phyloP scores from a whole-genome alignment of 2,329 filamentous ascomycete genomes.

The Claviceps fusiformis region DNA sequence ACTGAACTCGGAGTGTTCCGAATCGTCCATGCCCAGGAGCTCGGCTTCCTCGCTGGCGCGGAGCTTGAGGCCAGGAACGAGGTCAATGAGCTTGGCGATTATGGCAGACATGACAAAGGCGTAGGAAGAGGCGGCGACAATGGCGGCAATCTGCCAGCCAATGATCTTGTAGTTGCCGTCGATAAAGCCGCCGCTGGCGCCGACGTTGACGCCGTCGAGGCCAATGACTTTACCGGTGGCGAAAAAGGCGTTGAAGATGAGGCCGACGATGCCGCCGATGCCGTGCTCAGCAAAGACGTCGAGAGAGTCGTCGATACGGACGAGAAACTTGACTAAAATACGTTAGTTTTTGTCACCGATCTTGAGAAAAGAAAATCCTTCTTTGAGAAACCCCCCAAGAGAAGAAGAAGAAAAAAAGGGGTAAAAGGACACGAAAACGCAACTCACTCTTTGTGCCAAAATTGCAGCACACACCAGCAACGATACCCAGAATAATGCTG shows the following conservation, averaged over 20 bases:
- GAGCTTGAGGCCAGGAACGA: conserved; percentile 64
- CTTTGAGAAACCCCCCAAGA: too few relatives aligned
- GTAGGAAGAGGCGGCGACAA: conserved; percentile 52
- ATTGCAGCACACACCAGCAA: conserved; percentile 53
- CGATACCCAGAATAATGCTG: conserved; percentile 51
- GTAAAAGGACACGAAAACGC: too few relatives aligned
- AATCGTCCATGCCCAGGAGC: conserved; percentile 77
- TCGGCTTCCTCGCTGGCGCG: conserved; percentile 72
- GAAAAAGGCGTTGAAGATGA: conserved; percentile 63
- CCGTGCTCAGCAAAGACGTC: conserved; percentile 62
- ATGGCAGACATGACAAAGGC: conserved; percentile 60
- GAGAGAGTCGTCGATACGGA: conserved; percentile 56
- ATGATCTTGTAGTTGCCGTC: conserved; percentile 62
- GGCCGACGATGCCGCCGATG: conserved; percentile 53
- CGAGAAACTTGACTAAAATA: conserved; percentile 40
- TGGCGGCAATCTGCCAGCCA: conserved; percentile 70
- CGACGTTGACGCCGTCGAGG: conserved; percentile 64
- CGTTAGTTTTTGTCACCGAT: not conserved
- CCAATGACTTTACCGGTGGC: conserved; percentile 57
- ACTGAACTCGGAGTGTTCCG: conserved; percentile 80
- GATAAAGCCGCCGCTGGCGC: conserved; percentile 54
- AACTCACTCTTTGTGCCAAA: conserved; percentile 46
- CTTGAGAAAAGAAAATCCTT: too few relatives aligned
- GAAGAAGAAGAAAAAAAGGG: too few relatives aligned
- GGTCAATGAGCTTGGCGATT: conserved; percentile 62